Evolutionary conservation across 139 green algal species (phyloP).

Genomic region (Limnomonas spitsbergensis): DNA sequence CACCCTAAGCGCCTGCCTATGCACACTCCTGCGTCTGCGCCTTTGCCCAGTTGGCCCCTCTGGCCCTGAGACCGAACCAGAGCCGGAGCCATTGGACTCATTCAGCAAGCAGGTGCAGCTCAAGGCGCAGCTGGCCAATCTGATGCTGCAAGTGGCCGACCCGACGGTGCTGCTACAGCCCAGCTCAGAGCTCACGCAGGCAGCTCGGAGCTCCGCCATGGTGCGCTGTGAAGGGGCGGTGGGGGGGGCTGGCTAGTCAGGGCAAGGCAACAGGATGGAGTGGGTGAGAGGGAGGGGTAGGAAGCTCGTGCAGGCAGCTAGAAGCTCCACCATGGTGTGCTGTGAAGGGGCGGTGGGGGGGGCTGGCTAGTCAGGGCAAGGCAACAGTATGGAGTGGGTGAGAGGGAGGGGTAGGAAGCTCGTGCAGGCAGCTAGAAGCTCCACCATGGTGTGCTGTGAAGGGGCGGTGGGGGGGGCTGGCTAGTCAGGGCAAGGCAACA

Average conservation of each 20-base stretch:
- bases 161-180: constrained; percentile 62
- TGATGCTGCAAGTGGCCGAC: constrained; percentile 31
- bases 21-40: neutral
- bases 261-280: neutral
- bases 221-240: constrained; percentile 25
- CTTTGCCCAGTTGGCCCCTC: neutral
- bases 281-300: neutral
- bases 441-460: constrained; percentile 46
- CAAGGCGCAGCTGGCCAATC: constrained; percentile 22
- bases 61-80: neutral
- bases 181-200: constrained; percentile 38
- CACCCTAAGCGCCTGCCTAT: neutral
- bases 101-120: constrained; percentile 37
- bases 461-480: neutral
- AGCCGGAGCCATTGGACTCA: constrained; percentile 36
- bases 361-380: neutral
- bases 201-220: constrained; percentile 54
- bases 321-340: constrained; percentile 52
- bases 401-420: constrained; percentile 28
- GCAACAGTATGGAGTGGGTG: neutral
- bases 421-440: constrained; percentile 41
- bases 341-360: neutral
- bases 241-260: neutral
- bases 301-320: neutral
- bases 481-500: neutral